Evolutionary conservation across 2,329 filamentous ascomycete genomes (phyloP).

Genomic region (Cadophora sp.): DNA sequence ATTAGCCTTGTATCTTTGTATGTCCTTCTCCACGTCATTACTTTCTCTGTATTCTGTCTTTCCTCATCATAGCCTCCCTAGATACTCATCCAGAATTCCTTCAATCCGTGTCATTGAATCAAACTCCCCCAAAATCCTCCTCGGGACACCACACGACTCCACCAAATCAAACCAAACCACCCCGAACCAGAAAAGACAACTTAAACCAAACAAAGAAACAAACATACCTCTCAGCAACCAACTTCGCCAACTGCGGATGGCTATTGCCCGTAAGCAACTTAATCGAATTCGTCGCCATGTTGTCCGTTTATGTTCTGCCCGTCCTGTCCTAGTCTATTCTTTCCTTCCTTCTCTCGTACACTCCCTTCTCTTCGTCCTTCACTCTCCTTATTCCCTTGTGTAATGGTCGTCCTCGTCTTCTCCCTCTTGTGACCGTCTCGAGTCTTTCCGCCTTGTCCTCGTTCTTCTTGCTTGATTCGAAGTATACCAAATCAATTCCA

Average conservation of each 20-base stretch:
- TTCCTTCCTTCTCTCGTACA: no score
- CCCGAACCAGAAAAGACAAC: not conserved
- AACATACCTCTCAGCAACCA: constrained; percentile 53
- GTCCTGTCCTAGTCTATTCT: not conserved
- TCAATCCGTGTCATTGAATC: not conserved
- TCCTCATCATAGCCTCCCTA: not conserved
- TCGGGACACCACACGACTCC: not conserved
- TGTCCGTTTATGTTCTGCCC: not conserved
- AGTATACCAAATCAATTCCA: no score
- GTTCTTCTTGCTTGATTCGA: no score
- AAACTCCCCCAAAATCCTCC: not conserved
- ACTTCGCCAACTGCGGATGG: constrained; percentile 73
- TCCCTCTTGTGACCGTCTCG: no score
- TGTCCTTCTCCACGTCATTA: not conserved
- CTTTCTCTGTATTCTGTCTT: not conserved
- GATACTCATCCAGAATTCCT: not conserved
- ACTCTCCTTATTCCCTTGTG: no score
- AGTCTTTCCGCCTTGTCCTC: no score
- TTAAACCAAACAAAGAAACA: not conserved
- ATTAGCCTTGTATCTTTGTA: not conserved
- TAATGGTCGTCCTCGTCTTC: no score
- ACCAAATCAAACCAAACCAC: not conserved
- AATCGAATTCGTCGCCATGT: constrained; percentile 76
- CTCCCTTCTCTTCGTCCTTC: no score
- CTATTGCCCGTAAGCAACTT: constrained; percentile 79